These are phyloP conservation scores for Antitrichia curtipendula DNA, from an alignment of 225 moss, liverwort and hornwort genomes.

Conservation along the genomic window DNA sequence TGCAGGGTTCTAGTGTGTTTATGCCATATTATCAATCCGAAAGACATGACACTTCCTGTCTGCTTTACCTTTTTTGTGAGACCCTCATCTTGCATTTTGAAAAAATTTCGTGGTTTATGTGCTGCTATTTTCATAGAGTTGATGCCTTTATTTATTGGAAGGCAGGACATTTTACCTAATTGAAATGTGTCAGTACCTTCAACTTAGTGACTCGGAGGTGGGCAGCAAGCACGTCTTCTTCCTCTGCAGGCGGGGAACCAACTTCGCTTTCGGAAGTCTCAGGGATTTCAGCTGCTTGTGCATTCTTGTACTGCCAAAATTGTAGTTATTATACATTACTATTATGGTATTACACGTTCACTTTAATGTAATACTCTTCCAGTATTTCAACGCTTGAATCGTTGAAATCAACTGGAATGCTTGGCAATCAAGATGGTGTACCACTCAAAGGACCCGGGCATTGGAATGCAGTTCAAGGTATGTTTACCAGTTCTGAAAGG, in stretches of 20 bases:
- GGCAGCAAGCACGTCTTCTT: not conserved
- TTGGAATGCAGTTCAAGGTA: not conserved
- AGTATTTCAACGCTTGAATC: not conserved
- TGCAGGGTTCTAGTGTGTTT: not conserved
- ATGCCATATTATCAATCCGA: not conserved
- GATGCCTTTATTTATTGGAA: not conserved
- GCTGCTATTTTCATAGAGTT: not conserved
- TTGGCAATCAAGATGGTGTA: not conserved
- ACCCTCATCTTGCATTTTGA: not conserved
- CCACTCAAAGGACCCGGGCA: not conserved
- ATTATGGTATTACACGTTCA: not conserved
- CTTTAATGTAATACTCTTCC: not conserved
- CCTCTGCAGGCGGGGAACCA: not conserved
- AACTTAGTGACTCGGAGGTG: not conserved
- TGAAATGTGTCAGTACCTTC: slow-evolving; percentile 19
- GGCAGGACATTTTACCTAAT: not conserved
- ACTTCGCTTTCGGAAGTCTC: slow-evolving; percentile 7
- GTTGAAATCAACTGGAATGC: not conserved
- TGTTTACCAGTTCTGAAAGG: not conserved
- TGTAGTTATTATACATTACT: not conserved
- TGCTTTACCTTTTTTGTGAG: not conserved
- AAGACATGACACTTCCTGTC: not conserved
- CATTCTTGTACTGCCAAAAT: slow-evolving; percentile 20
- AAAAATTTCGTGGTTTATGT: not conserved
- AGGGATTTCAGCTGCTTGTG: not conserved